phyloP scores from a whole-genome alignment of 139 green algal genomes.

The Chlorella sp. region DNA sequence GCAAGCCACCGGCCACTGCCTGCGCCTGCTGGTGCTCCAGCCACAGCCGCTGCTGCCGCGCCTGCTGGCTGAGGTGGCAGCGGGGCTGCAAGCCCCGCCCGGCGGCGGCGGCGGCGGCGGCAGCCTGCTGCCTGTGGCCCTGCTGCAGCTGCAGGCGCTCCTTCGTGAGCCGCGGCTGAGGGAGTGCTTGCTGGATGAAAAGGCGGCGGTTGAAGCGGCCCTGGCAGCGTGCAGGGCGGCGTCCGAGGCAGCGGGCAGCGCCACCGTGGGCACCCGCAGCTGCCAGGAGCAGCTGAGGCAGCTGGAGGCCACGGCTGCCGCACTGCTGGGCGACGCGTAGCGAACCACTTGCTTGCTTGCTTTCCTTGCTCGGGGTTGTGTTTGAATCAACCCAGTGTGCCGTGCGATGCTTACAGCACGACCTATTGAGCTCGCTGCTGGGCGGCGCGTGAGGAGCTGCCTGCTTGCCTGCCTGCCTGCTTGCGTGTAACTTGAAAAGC shows the following conservation, averaged over 20 bases:
- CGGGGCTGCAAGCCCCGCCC: not conserved
- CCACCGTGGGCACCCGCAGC: not conserved
- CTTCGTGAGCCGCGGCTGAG: constrained; percentile 7
- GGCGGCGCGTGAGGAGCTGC: no score
- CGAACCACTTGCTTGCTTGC: not conserved
- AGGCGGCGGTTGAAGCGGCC: not conserved
- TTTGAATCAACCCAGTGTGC: not conserved
- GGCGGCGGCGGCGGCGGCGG: not conserved
- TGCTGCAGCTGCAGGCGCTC: not conserved
- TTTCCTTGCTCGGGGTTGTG: not conserved
- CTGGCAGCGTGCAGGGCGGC: constrained; percentile 3
- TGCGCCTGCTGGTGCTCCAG: not conserved
- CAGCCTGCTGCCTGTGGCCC: not conserved
- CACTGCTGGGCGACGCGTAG: not conserved
- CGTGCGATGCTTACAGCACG: not conserved
- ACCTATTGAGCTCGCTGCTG: not conserved
- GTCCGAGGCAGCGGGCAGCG: not conserved
- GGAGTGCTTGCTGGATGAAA: not conserved
- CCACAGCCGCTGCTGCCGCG: constrained; percentile 3
- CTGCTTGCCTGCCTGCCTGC: no score
- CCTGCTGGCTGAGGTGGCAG: not conserved
- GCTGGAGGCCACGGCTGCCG: not conserved
- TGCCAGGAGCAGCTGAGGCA: constrained; percentile 8
- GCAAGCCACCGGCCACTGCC: not conserved
- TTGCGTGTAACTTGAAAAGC: no score